Conservation (phyloP, 108 stramenopile species). For the Nitzschia sp. region DNA sequence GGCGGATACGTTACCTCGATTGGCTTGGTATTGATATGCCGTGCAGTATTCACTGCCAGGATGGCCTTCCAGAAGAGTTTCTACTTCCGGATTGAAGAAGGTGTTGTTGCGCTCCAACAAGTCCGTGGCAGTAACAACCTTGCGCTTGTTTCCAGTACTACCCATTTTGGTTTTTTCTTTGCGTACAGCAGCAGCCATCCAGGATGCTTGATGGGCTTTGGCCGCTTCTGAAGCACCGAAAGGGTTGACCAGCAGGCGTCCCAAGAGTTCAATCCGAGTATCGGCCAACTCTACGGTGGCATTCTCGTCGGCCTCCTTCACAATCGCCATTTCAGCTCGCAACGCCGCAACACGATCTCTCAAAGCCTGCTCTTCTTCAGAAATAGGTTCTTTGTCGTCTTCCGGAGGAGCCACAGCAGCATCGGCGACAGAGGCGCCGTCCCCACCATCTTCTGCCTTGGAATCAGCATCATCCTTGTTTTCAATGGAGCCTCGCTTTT, state of each 20-base stretch:
- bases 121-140: conserved; percentile 70
- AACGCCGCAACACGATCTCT: conserved; percentile 45
- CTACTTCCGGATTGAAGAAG: conserved; percentile 76
- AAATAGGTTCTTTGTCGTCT: conserved; percentile 40
- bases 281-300: conserved; percentile 57
- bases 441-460: conserved; percentile 16
- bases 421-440: neutral
- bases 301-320: conserved; percentile 44
- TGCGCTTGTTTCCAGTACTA: conserved; percentile 79
- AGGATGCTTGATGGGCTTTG: conserved; percentile 52
- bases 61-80: conserved; percentile 77
- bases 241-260: conserved; percentile 72
- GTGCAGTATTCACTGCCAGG: conserved; percentile 75
- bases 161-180: conserved; percentile 85
- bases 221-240: conserved; percentile 47
- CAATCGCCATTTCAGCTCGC: conserved; percentile 33
- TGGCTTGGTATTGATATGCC: conserved; percentile 61
- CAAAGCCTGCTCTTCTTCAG: conserved; percentile 55
- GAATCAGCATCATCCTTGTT: conserved; percentile 18
- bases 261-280: conserved; percentile 54
- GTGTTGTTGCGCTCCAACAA: conserved; percentile 77
- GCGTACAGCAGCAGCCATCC: conserved; percentile 69
- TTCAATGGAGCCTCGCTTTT: conserved; percentile 35
- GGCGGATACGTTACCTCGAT: conserved; percentile 41
- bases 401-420: conserved; percentile 20